Conservation (phyloP, 2,329 filamentous ascomycete species). For the Sarocladiaceae sp. region DNA sequence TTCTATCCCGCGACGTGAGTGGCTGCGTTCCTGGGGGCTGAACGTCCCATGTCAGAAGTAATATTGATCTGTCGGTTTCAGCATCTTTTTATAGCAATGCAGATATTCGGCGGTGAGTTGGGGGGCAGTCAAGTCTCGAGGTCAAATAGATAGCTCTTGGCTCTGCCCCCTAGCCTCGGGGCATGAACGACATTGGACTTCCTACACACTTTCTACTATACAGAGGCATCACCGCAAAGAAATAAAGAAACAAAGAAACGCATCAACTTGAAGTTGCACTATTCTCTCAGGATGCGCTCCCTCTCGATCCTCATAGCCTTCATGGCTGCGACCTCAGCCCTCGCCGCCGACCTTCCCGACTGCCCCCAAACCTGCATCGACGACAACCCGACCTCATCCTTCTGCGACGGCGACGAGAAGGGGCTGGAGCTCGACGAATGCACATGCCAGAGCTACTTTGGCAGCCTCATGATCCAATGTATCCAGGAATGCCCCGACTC, state of each 20-base stretch:
- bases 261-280: too few species aligned
- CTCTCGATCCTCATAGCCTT: background rate
- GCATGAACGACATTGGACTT: background rate
- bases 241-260: too few species aligned
- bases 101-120: background rate
- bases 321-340: background rate
- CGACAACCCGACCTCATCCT: slow-evolving; percentile 9
- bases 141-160: background rate
- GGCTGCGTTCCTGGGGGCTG: background rate
- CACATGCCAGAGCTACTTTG: slow-evolving; percentile 9
- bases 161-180: background rate
- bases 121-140: background rate
- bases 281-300: background rate
- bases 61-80: background rate
- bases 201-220: background rate
- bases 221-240: too few species aligned
- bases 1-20: background rate
- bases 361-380: slow-evolving; percentile 9
- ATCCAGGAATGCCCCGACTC: slow-evolving; percentile 8
- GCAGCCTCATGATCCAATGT: slow-evolving; percentile 10
- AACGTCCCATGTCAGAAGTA: background rate
- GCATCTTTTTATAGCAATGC: background rate
- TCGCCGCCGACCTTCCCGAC: slow-evolving; percentile 4
- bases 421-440: slow-evolving; percentile 10
- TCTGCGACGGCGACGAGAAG: slow-evolving; percentile 12